phyloP scores from a whole-genome alignment of 2,329 filamentous ascomycete species.

The Bipolaris sorokiniana region DNA sequence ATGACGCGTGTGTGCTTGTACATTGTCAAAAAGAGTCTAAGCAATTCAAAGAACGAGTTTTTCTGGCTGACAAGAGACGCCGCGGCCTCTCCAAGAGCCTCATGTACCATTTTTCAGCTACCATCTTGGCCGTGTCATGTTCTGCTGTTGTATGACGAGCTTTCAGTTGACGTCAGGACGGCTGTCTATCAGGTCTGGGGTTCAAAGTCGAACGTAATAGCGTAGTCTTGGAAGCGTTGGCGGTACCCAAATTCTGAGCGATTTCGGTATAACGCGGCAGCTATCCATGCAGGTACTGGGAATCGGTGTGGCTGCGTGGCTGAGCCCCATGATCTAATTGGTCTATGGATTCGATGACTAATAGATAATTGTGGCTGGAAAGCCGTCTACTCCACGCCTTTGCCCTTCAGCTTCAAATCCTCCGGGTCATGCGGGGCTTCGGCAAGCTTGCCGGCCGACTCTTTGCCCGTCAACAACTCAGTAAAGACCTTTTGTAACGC shows the following conservation, averaged over 20 bases:
- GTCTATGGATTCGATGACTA: not conserved
- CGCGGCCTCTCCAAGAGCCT: conserved; percentile 19
- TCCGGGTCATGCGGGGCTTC: conserved; percentile 30
- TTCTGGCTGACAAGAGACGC: not conserved
- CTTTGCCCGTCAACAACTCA: conserved; percentile 30
- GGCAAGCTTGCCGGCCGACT: conserved; percentile 27
- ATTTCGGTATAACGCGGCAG: conserved; percentile 7
- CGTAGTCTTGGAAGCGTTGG: conserved; percentile 21
- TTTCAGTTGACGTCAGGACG: conserved; percentile 6
- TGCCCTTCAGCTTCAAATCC: conserved; percentile 39
- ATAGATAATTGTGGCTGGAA: conserved; percentile 4
- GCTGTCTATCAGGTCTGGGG: not conserved
- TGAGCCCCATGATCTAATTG: conserved; percentile 4
- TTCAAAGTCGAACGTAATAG: conserved; percentile 28
- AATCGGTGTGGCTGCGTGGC: conserved; percentile 11
- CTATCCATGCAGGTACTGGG: conserved; percentile 16
- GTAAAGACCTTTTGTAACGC: conserved; percentile 45
- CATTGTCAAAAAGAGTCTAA: conserved; percentile 15
- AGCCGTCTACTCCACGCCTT: conserved; percentile 34
- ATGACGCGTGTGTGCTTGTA: conserved; percentile 21
- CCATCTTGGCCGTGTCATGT: conserved; percentile 21
- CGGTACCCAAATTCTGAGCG: conserved; percentile 20
- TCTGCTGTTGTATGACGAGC: conserved; percentile 26
- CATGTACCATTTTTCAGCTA: conserved; percentile 14
- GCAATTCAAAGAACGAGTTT: not conserved